Conservation (phyloP, 768 basidiomycete species). For the Lactifluus subvellereus region DNA sequence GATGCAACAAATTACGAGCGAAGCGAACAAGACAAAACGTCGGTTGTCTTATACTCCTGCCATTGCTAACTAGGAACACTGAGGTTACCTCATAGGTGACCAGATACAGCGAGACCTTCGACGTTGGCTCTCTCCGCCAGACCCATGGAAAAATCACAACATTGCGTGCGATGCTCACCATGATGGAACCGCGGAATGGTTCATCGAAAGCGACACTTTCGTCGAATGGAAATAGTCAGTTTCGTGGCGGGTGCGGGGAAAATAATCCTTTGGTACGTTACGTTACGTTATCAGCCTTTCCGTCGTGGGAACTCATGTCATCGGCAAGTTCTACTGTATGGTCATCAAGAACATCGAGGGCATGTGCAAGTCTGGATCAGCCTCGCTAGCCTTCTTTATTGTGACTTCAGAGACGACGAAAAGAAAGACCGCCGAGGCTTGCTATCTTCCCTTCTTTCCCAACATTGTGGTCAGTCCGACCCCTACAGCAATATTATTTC, state of each 20-base stretch:
- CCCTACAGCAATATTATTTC: not conserved
- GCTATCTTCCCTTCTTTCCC: not conserved
- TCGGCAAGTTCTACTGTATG: not conserved
- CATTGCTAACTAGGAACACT: not conserved
- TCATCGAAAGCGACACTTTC: not conserved
- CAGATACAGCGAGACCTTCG: not conserved
- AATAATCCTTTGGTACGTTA: not conserved
- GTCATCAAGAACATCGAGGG: not conserved
- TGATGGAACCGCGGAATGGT: not conserved
- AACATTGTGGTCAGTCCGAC: not conserved
- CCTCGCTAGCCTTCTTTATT: constrained; percentile 5
- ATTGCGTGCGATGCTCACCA: not conserved
- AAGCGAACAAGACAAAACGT: not conserved
- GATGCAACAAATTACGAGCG: not conserved
- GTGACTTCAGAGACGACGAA: not conserved
- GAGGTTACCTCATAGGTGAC: not conserved
- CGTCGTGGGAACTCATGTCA: not conserved
- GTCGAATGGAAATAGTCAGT: not conserved
- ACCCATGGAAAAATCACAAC: constrained; percentile 3
- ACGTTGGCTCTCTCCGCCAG: constrained; percentile 7
- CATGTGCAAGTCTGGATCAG: not conserved
- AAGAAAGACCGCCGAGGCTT: not conserved
- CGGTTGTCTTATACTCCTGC: not conserved
- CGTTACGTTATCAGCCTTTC: not conserved
- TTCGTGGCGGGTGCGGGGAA: constrained; percentile 9